phyloP scores from a whole-genome alignment of 2,329 filamentous ascomycete genomes.

The Penicillium sp. region DNA sequence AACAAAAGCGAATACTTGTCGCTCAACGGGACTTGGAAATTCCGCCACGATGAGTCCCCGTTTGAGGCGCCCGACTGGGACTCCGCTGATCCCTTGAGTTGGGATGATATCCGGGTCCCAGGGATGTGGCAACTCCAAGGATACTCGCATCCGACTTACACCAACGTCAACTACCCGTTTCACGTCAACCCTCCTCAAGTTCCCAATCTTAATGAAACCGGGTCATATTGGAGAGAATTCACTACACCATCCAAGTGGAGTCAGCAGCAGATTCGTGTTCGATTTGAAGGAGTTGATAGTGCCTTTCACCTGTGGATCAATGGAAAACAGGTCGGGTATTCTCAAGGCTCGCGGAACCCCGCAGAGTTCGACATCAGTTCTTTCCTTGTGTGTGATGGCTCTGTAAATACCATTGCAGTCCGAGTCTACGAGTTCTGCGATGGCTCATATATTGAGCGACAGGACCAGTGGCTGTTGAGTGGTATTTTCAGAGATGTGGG shows the following conservation, averaged over 20 bases:
- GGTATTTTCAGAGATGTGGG: conserved; percentile 69
- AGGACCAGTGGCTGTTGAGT: conserved; percentile 69
- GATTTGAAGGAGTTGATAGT: conserved; percentile 73
- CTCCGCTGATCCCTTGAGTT: conserved; percentile 4
- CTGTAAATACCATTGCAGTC: conserved; percentile 59
- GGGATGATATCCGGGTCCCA: conserved; percentile 56
- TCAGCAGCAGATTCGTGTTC: conserved; percentile 59
- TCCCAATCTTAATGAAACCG: conserved; percentile 64
- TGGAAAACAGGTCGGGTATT: conserved; percentile 64
- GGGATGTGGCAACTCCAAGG: conserved; percentile 72
- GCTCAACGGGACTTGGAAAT: conserved; percentile 24
- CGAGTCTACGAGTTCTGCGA: conserved; percentile 72
- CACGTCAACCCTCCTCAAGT: conserved; percentile 65
- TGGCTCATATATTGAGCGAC: conserved; percentile 68
- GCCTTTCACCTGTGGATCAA: conserved; percentile 72
- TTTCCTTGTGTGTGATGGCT: conserved; percentile 40
- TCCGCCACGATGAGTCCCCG: conserved; percentile 13
- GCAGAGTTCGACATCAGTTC: conserved; percentile 68
- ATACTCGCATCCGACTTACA: conserved; percentile 67
- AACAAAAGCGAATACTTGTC: conserved; percentile 12
- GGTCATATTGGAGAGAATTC: conserved; percentile 62
- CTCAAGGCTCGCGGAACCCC: conserved; percentile 68
- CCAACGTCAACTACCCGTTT: conserved; percentile 67
- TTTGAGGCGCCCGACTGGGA: conserved; percentile 17
- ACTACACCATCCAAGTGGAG: conserved; percentile 53